Evolutionary conservation across 1,139 yeast species (phyloP).

Genomic region (Pneumocystis murina): DNA sequence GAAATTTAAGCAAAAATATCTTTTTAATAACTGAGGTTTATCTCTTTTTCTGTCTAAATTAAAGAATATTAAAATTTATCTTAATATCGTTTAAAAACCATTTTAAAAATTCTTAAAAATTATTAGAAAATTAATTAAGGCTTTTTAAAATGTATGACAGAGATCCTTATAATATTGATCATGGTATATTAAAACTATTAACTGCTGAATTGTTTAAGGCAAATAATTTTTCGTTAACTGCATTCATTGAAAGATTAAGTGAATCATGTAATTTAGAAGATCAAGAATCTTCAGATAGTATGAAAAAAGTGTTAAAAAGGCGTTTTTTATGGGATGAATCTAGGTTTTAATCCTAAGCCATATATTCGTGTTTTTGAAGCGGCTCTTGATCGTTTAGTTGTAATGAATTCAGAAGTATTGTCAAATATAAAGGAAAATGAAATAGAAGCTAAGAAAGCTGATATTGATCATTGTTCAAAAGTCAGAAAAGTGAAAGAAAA

Average conservation of each 20-base stretch:
- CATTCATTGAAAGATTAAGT: conserved; percentile 70
- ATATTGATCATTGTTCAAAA: conserved; percentile 11
- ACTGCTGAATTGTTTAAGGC: conserved; percentile 32
- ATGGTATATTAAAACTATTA: conserved; percentile 50
- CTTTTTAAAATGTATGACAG: not conserved
- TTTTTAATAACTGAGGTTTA: too few species aligned
- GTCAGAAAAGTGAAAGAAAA: conserved; percentile 5
- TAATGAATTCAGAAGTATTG: conserved; percentile 4
- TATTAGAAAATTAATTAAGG: not conserved
- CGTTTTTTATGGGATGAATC: not conserved
- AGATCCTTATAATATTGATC: conserved; percentile 47
- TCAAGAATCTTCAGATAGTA: conserved; percentile 23
- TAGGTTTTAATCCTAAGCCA: conserved; percentile 66
- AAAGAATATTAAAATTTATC: too few species aligned
- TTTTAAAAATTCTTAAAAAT: not conserved
- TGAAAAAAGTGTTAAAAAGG: conserved; percentile 14
- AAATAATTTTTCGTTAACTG: conserved; percentile 57
- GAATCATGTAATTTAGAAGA: conserved; percentile 40
- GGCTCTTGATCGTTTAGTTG: conserved; percentile 34
- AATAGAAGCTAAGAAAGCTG: conserved; percentile 12
- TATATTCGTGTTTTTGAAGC: conserved; percentile 87
- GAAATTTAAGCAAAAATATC: too few species aligned
- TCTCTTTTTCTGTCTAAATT: too few species aligned
- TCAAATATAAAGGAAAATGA: conserved; percentile 5
- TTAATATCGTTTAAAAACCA: too few species aligned